phyloP scores from a whole-genome alignment of 495 filamentous ascomycete species.

The Podospora bellae-mahoneyi region DNA sequence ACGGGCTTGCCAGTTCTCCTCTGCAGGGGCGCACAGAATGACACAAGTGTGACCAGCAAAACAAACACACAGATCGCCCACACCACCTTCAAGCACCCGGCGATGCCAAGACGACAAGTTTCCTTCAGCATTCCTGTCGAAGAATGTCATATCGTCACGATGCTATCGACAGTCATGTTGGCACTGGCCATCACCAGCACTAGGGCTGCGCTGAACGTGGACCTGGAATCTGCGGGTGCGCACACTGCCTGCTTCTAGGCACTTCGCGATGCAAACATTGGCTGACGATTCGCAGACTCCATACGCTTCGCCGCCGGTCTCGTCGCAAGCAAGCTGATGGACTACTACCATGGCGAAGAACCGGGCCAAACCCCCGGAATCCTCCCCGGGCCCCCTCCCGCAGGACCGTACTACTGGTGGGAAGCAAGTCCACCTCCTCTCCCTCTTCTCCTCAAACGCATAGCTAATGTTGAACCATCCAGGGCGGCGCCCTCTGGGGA shows the following conservation, averaged over 20 bases:
- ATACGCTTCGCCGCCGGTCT: slow-evolving; percentile 58
- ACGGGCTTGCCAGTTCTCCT: neutral
- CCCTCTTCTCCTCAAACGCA: neutral
- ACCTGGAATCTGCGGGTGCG: slow-evolving; percentile 21
- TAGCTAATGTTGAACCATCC: slow-evolving; percentile 33
- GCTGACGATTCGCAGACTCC: slow-evolving; percentile 43
- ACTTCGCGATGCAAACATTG: neutral
- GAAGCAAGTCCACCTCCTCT: slow-evolving; percentile 22
- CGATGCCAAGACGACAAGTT: neutral
- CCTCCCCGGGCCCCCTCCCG: slow-evolving; percentile 50
- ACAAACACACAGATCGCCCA: neutral
- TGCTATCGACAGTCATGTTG: neutral
- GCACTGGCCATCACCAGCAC: slow-evolving; percentile 13
- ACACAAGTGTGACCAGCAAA: neutral
- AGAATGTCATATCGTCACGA: neutral
- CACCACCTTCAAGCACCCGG: neutral
- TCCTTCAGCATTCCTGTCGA: neutral
- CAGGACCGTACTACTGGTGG: slow-evolving; percentile 55
- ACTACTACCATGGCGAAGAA: slow-evolving; percentile 59
- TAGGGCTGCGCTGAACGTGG: slow-evolving; percentile 22
- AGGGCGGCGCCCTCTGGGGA: slow-evolving; percentile 61
- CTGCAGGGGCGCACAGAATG: neutral
- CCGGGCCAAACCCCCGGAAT: slow-evolving; percentile 62
- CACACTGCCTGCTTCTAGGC: neutral
- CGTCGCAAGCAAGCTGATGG: slow-evolving; percentile 60